phyloP scores from a whole-genome alignment of 495 filamentous ascomycete species.

The Thermochaetoides thermophila region DNA sequence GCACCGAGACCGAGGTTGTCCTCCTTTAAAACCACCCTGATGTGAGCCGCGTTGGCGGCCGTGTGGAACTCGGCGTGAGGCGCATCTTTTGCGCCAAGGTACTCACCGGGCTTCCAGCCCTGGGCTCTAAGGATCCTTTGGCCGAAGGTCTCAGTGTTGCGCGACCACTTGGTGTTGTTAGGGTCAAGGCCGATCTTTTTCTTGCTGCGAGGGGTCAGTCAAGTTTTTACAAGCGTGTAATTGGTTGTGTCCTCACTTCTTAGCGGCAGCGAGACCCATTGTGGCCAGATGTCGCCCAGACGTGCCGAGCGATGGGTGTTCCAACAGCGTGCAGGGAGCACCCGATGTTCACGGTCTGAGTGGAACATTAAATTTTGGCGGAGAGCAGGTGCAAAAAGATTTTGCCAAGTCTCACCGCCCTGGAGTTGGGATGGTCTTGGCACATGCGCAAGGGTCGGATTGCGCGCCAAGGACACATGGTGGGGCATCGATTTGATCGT shows the following conservation, averaged over 20 bases:
- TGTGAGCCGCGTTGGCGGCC: slow-evolving; percentile 59
- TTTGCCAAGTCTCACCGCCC: slow-evolving; percentile 15
- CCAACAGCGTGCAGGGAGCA: slow-evolving; percentile 1
- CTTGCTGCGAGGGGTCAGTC: slow-evolving; percentile 43
- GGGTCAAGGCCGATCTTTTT: slow-evolving; percentile 77
- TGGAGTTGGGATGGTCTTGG: not conserved
- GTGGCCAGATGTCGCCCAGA: slow-evolving; percentile 2
- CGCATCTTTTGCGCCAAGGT: slow-evolving; percentile 59
- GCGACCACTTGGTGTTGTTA: slow-evolving; percentile 84
- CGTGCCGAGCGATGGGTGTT: not conserved
- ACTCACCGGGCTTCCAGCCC: slow-evolving; percentile 77
- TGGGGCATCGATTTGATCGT: no score
- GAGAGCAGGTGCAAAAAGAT: slow-evolving; percentile 10
- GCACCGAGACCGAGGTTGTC: slow-evolving; percentile 82
- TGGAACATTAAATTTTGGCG: slow-evolving; percentile 13
- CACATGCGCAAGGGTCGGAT: slow-evolving; percentile 1
- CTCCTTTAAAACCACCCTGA: slow-evolving; percentile 69
- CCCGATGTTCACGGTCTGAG: not conserved
- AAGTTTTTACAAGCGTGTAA: no score
- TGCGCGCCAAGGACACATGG: slow-evolving; percentile 1
- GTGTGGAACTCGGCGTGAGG: slow-evolving; percentile 60
- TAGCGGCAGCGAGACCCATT: slow-evolving; percentile 64
- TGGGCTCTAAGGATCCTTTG: slow-evolving; percentile 74
- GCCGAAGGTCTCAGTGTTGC: slow-evolving; percentile 66
- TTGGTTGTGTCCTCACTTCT: slow-evolving; percentile 56